phyloP scores from a whole-genome alignment of 345 rosid species.

The Acer negundo region DNA sequence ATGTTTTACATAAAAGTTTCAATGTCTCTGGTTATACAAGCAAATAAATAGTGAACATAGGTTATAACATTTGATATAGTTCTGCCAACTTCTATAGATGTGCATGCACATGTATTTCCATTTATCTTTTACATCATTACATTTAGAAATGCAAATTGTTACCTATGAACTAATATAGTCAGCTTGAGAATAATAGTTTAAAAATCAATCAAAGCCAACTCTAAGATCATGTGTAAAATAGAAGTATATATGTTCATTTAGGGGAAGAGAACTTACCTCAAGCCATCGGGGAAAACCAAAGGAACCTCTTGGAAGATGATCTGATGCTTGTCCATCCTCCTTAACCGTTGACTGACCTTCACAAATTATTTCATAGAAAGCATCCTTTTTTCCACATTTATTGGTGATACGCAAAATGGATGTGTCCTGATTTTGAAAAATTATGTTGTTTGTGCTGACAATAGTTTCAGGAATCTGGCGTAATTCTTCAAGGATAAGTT shows the following conservation, averaged over 20 bases:
- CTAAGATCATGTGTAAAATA: too few relatives aligned
- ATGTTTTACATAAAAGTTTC: not conserved
- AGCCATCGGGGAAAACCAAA: conserved; percentile 81
- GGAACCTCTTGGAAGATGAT: conserved; percentile 61
- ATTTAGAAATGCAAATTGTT: not conserved
- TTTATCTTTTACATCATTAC: not conserved
- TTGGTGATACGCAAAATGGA: conserved; percentile 61
- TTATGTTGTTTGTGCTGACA: conserved; percentile 63
- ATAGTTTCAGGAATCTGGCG: conserved; percentile 66
- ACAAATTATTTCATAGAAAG: conserved; percentile 57
- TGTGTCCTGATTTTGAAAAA: conserved; percentile 67
- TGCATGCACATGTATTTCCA: not conserved
- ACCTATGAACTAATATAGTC: not conserved
- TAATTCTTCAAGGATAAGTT: conserved; percentile 48
- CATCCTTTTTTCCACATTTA: conserved; percentile 53
- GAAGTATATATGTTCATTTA: not conserved
- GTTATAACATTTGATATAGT: too few relatives aligned
- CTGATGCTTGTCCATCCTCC: conserved; percentile 53
- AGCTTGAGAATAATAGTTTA: not conserved
- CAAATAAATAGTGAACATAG: not conserved
- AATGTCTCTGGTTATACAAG: not conserved
- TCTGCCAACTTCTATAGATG: not conserved
- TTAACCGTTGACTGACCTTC: conserved; percentile 60
- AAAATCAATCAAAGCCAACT: not conserved
- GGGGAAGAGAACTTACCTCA: conserved; percentile 49